Base-by-base conservation (phyloP, 129 eudicot genomes). In the Flaveria sonorensis region DNA sequence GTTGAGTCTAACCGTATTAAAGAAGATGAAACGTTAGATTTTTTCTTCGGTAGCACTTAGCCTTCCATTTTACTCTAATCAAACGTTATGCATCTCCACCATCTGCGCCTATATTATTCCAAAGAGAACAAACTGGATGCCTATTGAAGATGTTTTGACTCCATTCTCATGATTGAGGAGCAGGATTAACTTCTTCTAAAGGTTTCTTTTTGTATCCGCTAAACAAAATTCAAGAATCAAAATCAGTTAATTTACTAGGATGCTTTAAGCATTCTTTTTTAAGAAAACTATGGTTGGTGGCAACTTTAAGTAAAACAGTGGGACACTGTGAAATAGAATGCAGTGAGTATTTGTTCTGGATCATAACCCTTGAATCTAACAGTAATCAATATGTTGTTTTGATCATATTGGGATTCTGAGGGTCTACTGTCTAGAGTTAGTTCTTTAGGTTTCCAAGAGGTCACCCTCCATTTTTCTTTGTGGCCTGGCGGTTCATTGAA, bases 281-380 rank as follows among this genome's bases (percentile, higher is more conserved):
- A 13, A 69, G 39, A 13, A 69, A 20, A n/a, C 73, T 21, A 20
- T 69, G 16, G 73, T 7, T 46, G 40, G 42, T 46, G 55, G 19
- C 59, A 45, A 46, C 55, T 51, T 71, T 64, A 52, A 52, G 30
- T n/a, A 8, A 32, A 4, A 10, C 10, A 1, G 26, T 52, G 11
- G 26, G 28, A 67, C 15, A 42, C 28, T 14, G 4, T 5, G 63
- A 32, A 52, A 53, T 50, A 26, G 64, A 71, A 30, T 71, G 16
- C 39, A 30, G 14, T 43, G 46, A 71, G 30, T 71, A 16, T 16
- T 9, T 71, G 26, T 52, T 51, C 63, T 52, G 48, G 60, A 71
- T 71, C 28, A 71, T 4, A 12, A 4, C 11, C 23, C 48, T 30
- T 52, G 47, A 69, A 46, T 45, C 39, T 21, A 23, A 69, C 71